These are phyloP conservation scores for Paracoccidioides brasiliensis DNA, from an alignment of 2,329 filamentous ascomycete species.

Conservation along the genomic window DNA sequence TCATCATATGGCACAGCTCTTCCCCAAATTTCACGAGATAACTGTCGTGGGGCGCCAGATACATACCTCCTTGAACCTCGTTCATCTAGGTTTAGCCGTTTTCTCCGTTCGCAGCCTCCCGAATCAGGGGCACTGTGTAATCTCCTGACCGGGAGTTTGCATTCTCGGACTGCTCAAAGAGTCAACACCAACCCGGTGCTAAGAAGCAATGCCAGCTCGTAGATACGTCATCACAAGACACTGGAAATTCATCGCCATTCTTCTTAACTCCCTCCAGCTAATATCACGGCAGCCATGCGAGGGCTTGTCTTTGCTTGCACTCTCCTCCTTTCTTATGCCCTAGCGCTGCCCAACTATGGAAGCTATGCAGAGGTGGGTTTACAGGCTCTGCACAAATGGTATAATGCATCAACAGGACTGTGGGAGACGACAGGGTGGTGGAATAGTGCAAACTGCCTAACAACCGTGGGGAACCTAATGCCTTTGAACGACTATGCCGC, in stretches of 20 bases:
- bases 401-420: slow-evolving; percentile 46
- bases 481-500: slow-evolving; percentile 23
- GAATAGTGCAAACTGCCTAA: slow-evolving; percentile 57
- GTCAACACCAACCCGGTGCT: neutral
- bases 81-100: neutral
- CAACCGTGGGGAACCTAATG: slow-evolving; percentile 45
- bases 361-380: neutral
- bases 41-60: no score
- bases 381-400: slow-evolving; percentile 46
- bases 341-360: neutral
- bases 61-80: no score
- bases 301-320: neutral
- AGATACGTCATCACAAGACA: neutral
- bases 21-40: no score
- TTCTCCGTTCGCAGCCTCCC: neutral
- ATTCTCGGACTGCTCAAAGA: neutral
- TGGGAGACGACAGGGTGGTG: slow-evolving; percentile 55
- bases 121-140: neutral
- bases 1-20: no score
- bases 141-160: neutral
- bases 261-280: neutral
- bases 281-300: neutral
- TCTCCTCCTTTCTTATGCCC: neutral
- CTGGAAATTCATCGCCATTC: neutral
- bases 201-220: neutral